Evolutionary conservation across 148 eudicot genomes (phyloP), one percentile per base, ranked within the genome.

Genomic region (Nyssa sinensis): DNA sequence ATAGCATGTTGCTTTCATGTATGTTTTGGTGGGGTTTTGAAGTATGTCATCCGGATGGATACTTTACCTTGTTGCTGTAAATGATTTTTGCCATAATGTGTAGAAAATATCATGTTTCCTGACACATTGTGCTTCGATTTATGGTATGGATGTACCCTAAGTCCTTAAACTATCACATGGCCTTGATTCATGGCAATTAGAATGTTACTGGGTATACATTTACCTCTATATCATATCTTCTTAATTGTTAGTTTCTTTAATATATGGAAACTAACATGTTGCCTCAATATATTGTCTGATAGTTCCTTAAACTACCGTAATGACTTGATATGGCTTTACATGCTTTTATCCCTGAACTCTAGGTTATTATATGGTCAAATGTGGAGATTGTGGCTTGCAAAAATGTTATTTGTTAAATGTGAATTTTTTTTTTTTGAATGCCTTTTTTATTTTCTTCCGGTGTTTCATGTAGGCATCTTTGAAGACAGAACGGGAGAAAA

Each of bases 401-500:
- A 44, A 12, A 44, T 44, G 51, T 44, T 44, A 44, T 44, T n/a
- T 44, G 16, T 6, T n/a, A n/a, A n/a, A n/a, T n/a, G n/a, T n/a
- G n/a, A n/a, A n/a, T n/a, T n/a, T n/a, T n/a, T n/a, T n/a, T n/a
- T n/a, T n/a, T n/a, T n/a, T n/a, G n/a, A n/a, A n/a, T n/a, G n/a
- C n/a, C 60, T 0, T 4, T 23, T 28, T n/a, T 8, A 24, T 69
- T 24, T 33, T 41, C 31, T 3, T 59, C 1, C 21, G 57, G 11
- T 77, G 41, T 51, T 64, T 31, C 55, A 3, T 67, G 37, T 23
- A 90, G 94, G 89, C 86, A 3, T 90, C 91, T 0, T 77, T 90
- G 89, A 90, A 87, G 87, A 90, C 91, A 0, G 91, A 86, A 70
- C 79, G 91, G 77, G 81, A 88, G 73, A 87, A 90, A 80, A 90